Evolutionary conservation across 768 basidiomycete species (phyloP), one percentile per base, ranked within the genome.

Genomic region (Pseudohyphozyma bogoriensis): DNA sequence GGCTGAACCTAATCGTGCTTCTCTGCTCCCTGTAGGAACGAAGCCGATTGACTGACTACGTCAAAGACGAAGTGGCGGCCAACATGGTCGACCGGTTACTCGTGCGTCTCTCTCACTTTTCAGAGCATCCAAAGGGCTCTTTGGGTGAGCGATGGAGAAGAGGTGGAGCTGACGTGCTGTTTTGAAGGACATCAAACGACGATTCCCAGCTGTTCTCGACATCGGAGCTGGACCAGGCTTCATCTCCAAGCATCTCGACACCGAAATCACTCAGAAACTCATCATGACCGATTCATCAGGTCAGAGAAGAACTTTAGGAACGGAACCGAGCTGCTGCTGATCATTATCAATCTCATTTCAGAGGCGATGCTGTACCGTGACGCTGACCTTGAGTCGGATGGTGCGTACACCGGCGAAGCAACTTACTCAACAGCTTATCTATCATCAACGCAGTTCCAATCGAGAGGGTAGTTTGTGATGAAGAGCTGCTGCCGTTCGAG

Each of bases 211-310:
- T 3, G 77, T 99, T 26, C 75, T 97, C 22, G 95, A 99, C 75
- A 76, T 96, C 31, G 89, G 89, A 1, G 83, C 89, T 32, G 91
- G 93, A 15, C 79, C 95, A 4, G 95, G 95, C 1, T 91, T 92
- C 75, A 85, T 99, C 68, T 81, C 90, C 9, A 89, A 85, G 71
- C 77, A 93, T 35, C 71, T 96, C 47, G 86, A 86, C 65, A 72
- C 74, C 16, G 78, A 82, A 55, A 84, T 81, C 66, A 81, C 84
- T 15, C 75, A 80, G 71, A 88, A 85, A 72, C 81, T 83, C 5
- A 77, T 85, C 32, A 86, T 97, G 86, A 72, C 95, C 44, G 95
- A 97, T 64, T 81, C 83, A 32, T 90, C 89, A 67, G 78, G 93
- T 96, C 74, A 66, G 79, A 3, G 33, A 20, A 39, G 20, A 13